A percentile compares a stretch with the other conserved stretches of the same genome.
These are phyloP conservation scores for Gonapodya prolifera DNA, from an alignment of 192 early-diverging fungal genomes.

Conservation along the genomic window DNA sequence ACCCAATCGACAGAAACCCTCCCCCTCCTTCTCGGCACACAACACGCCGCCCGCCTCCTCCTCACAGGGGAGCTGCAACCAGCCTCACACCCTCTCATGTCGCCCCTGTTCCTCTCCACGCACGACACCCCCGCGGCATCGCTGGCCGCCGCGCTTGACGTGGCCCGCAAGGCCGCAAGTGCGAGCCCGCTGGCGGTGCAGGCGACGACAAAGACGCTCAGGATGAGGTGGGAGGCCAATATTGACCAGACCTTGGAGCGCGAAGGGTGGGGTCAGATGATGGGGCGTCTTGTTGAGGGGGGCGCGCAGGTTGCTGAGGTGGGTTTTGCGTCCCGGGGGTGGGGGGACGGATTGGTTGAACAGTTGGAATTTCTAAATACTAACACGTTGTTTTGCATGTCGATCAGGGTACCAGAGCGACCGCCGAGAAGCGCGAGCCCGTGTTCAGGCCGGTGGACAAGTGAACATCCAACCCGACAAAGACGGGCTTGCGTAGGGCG, in stretches of 20 bases:
- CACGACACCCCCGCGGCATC: neutral
- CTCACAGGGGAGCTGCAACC: neutral
- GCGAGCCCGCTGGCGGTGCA: neutral
- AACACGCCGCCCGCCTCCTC: conserved; percentile 5
- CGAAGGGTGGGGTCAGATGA: neutral
- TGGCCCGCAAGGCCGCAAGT: neutral
- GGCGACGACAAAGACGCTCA: neutral
- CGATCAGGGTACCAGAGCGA: neutral
- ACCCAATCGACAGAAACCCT: neutral
- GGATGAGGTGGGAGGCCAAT: neutral
- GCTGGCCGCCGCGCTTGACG: neutral
- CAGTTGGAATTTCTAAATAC: too few relatives aligned
- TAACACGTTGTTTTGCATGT: too few relatives aligned
- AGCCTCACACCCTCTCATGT: neutral
- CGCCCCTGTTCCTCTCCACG: neutral
- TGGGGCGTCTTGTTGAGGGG: neutral
- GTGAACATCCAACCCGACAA: too few relatives aligned
- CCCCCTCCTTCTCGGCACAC: neutral
- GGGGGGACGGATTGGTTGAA: too few relatives aligned
- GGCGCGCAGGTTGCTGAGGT: neutral
- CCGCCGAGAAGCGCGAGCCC: neutral
- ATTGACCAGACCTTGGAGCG: neutral
- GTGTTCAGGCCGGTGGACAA: neutral
- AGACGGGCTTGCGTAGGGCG: too few relatives aligned
- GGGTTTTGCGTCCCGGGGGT: too few relatives aligned